Conservation (phyloP, 2,329 filamentous ascomycete species). For the Colletotrichum sp. region DNA sequence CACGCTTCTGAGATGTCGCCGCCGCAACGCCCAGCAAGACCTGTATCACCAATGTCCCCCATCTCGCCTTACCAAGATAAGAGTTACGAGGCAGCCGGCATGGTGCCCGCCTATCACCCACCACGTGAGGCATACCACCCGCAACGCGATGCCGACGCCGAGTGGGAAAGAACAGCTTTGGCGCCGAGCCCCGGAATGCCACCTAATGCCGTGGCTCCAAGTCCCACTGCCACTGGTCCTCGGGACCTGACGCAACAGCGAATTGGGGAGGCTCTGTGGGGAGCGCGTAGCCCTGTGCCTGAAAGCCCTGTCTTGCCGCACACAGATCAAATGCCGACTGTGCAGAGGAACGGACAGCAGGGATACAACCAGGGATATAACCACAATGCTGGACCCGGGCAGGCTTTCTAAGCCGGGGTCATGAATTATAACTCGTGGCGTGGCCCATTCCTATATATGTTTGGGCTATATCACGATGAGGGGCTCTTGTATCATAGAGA, state of each 20-base stretch:
- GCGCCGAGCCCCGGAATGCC: neutral
- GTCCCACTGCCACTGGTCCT: conserved; percentile 10
- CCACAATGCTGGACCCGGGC: neutral
- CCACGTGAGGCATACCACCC: neutral
- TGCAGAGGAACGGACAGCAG: neutral
- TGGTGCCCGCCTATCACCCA: neutral
- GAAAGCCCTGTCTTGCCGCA: conserved; percentile 11
- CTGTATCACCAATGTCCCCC: conserved; percentile 4
- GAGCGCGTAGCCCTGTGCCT: conserved; percentile 15
- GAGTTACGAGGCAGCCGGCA: neutral
- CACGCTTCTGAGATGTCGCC: conserved; percentile 13
- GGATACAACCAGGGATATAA: neutral
- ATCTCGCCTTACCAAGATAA: conserved; percentile 8
- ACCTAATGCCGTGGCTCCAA: neutral
- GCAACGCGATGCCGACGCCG: neutral
- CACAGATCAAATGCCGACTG: neutral
- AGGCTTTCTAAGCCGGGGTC: neutral
- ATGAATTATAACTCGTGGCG: too few species aligned
- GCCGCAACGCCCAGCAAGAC: neutral
- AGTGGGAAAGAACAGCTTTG: conserved; percentile 11
- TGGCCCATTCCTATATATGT: neutral
- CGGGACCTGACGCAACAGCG: conserved; percentile 34
- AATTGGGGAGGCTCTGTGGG: conserved; percentile 38
- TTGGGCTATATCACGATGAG: neutral
- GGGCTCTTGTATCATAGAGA: neutral